Evolutionary conservation across 768 basidiomycete genomes (phyloP), one percentile per base, ranked within the genome.

Genomic region (Pleurotus platypus): DNA sequence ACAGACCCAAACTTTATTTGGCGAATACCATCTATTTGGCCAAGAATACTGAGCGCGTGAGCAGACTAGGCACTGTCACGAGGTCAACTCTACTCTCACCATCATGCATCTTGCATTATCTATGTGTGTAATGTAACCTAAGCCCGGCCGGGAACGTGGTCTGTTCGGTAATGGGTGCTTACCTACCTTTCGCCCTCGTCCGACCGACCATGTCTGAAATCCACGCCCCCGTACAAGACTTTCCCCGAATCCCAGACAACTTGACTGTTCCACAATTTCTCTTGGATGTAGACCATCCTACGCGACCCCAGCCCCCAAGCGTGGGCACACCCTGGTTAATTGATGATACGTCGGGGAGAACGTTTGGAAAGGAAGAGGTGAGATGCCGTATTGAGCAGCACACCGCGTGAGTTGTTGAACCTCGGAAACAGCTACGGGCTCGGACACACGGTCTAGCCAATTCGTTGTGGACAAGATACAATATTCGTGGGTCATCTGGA

Each of bases 221-320:
- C 18, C 42, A 37, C 37, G 39, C 45, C 15, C 46, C 39, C 7
- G 35, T 57, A 6, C 39, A 48, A 30, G 16, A 27, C 20, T 42
- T 57, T 16, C 47, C 78, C 4, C 61, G 60, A 57, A 81, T 86
- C 51, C 86, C 86, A 11, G 85, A 88, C 61, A 66, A 87, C 68
- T 68, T 88, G 42, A 81, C 80, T 18, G 72, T 89, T 7, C 80
- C 86, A 4, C 87, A 89, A 67, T 89, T 89, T 64, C 73, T 89
- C 40, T 74, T 89, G 15, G 78, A 82, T 55, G 66, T 64, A 18
- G 71, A 79, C 45, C 68, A 75, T 8, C 53, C 73, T 7, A 65
- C 60, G 20, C 67, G 80, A 39, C 86, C 86, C 0, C 18, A 64
- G 6, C 73, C 26, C 20, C 3, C 56, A 73, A 57, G 18, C 38